Base-by-base conservation (phyloP, 371 early-diverging fungal species). In the Fennellomyces sp. region DNA sequence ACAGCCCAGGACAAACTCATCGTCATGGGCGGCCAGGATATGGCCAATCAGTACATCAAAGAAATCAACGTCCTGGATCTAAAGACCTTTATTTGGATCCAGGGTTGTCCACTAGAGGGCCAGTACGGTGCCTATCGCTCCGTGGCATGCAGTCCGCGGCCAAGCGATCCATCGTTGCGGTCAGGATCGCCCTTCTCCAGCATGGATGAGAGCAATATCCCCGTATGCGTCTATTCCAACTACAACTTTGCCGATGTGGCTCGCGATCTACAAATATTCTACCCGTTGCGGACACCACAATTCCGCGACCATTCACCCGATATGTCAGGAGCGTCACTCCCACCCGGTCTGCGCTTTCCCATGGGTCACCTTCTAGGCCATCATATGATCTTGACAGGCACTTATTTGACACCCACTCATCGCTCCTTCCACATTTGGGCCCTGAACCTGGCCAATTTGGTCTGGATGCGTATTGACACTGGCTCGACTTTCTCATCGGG, bases 331-430 rank as follows among this genome's bases (percentile, higher is more conserved):
- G 69, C 71, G 5, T 52, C 67, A 8, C 62, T 88, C 47, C 93
- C 93, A 15, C 92, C 92, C 2, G 92, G 91, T 3, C 77, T 93
- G 49, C 84, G 93, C 15, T 93, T 93, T 53, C 93, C 93, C 8
- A 83, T 85, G 15, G 87, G 85, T 1, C 73, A 80, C 39, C 61
- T 87, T 17, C 63, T 88, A 4, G 90, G 91, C 15, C 89, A 89
- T 60, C 86, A 89, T 28, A 60, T 92, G 60, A 64, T 93, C 1
- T 71, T 93, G 64, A 83, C 90, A 3, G 93, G 93, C 35, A 91
- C 90, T 31, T 86, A 85, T 53, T 81, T 91, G 5, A 87, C 86
- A 6, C 83, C 82, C 28, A 84, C 85, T 3, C 82, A 78, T 53
- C 82, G 86, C 53, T 75, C 87, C 3, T 87, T 92, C 73, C 84